phyloP scores from a whole-genome alignment of 108 stramenopile genomes.

The Cyclostephanos invisitatus region DNA sequence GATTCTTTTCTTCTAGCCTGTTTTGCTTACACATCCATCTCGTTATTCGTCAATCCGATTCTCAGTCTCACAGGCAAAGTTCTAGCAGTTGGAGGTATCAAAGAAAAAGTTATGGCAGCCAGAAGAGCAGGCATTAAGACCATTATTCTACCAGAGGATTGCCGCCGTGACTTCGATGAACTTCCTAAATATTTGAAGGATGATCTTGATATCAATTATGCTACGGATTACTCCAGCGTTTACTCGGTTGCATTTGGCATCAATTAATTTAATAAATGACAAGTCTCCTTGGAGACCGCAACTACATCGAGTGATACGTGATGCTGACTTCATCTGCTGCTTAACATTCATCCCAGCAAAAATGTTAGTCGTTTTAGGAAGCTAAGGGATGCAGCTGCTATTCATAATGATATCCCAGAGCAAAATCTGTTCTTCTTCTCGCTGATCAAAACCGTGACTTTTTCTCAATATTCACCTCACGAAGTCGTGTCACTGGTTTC shows the following conservation, averaged over 20 bases:
- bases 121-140: slow-evolving; percentile 90
- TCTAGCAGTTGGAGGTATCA: slow-evolving; percentile 97
- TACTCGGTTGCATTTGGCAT: slow-evolving; percentile 83
- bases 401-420: background rate
- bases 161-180: slow-evolving; percentile 95
- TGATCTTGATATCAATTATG: slow-evolving; percentile 92
- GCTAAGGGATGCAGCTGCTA: background rate
- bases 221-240: slow-evolving; percentile 88
- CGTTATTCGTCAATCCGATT: background rate
- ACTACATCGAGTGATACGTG: too few relatives aligned
- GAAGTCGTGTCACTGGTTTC: slow-evolving; percentile 75
- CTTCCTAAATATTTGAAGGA: slow-evolving; percentile 96
- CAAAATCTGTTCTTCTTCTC: too few relatives aligned
- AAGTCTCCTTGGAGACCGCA: too few relatives aligned
- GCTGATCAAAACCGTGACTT: slow-evolving; percentile 23
- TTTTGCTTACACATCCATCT: background rate
- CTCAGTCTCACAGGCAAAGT: slow-evolving; percentile 92
- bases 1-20: slow-evolving; percentile 16
- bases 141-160: slow-evolving; percentile 88
- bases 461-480: slow-evolving; percentile 68
- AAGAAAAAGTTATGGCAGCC: slow-evolving; percentile 99
- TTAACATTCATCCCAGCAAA: background rate
- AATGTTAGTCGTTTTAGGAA: background rate
- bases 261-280: slow-evolving; percentile 5
- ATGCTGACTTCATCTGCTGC: background rate